Conservation (phyloP, 2,329 filamentous ascomycete species). For the Leptographium lundbergii region DNA sequence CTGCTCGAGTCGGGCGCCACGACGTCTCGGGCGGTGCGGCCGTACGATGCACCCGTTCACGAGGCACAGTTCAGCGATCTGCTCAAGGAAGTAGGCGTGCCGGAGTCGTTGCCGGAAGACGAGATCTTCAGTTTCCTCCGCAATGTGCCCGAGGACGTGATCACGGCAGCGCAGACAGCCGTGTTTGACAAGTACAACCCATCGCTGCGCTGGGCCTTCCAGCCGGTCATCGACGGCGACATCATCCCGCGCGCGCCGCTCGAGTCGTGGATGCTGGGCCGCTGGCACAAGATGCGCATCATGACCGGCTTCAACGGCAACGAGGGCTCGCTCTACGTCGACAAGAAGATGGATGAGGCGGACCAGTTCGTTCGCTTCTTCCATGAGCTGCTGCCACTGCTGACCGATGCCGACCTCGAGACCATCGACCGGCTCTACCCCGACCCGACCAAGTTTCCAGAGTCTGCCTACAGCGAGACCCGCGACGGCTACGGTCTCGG, state of each 20-base stretch:
- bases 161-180: slow-evolving; percentile 20
- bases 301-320: slow-evolving; percentile 30
- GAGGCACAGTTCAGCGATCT: slow-evolving; percentile 36
- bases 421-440: slow-evolving; percentile 26
- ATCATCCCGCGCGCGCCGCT: slow-evolving; percentile 17
- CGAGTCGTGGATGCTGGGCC: slow-evolving; percentile 14
- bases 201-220: slow-evolving; percentile 34
- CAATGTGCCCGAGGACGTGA: slow-evolving; percentile 17
- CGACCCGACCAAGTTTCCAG: slow-evolving; percentile 19
- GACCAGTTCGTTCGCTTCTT: slow-evolving; percentile 26
- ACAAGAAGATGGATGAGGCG: slow-evolving; percentile 20
- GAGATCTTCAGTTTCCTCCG: slow-evolving; percentile 32
- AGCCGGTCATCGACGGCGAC: slow-evolving; percentile 34
- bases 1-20: slow-evolving; percentile 27
- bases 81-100: slow-evolving; percentile 30
- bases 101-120: slow-evolving; percentile 27
- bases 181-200: slow-evolving; percentile 23
- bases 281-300: slow-evolving; percentile 22
- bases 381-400: slow-evolving; percentile 24
- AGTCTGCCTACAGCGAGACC: slow-evolving; percentile 26
- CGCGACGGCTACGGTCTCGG: slow-evolving; percentile 13
- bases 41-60: slow-evolving; percentile 32
- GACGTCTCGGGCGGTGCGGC: slow-evolving; percentile 25
- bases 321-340: slow-evolving; percentile 29
- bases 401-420: slow-evolving; percentile 21